These are phyloP conservation scores for Talaromyces pinophilus DNA, from an alignment of 2,329 filamentous ascomycete species.

Conservation along the genomic window DNA sequence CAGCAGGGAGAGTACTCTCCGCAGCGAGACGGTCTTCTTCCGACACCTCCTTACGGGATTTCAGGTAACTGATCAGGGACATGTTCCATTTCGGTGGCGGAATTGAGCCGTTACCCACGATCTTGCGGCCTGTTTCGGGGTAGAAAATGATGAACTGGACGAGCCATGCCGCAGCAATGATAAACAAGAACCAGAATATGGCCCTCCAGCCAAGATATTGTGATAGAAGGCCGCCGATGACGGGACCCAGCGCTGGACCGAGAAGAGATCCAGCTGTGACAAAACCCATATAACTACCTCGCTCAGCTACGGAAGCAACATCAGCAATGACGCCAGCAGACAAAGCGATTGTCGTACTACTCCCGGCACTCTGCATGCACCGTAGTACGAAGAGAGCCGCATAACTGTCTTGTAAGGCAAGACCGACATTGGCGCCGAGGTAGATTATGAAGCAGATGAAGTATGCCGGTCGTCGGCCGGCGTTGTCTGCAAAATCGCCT, in stretches of 20 bases:
- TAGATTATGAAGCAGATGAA: constrained; percentile 53
- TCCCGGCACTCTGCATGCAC: constrained; percentile 42
- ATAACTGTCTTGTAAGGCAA: constrained; percentile 41
- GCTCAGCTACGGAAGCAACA: constrained; percentile 40
- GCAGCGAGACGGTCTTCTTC: constrained; percentile 23
- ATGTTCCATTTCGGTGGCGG: constrained; percentile 41
- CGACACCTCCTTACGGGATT: constrained; percentile 29
- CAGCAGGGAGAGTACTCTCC: constrained; percentile 11
- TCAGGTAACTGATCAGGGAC: constrained; percentile 34
- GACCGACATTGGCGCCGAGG: constrained; percentile 42
- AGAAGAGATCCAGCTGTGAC: constrained; percentile 36
- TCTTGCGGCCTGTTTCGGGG: constrained; percentile 41
- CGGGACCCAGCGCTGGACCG: constrained; percentile 39
- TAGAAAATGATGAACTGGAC: constrained; percentile 39
- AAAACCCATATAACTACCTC: constrained; percentile 47
- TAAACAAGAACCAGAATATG: constrained; percentile 53
- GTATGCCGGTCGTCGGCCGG: constrained; percentile 55
- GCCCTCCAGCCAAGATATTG: constrained; percentile 43
- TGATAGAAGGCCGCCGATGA: constrained; percentile 39
- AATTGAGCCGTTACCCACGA: constrained; percentile 44
- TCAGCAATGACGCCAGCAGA: constrained; percentile 44
- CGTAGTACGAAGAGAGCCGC: constrained; percentile 39
- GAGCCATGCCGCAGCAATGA: constrained; percentile 45
- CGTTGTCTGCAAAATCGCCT: constrained; percentile 54
- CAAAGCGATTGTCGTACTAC: constrained; percentile 45